Base-by-base conservation (phyloP, 73 alveolate genomes). In the Paramecium octaurelia region DNA sequence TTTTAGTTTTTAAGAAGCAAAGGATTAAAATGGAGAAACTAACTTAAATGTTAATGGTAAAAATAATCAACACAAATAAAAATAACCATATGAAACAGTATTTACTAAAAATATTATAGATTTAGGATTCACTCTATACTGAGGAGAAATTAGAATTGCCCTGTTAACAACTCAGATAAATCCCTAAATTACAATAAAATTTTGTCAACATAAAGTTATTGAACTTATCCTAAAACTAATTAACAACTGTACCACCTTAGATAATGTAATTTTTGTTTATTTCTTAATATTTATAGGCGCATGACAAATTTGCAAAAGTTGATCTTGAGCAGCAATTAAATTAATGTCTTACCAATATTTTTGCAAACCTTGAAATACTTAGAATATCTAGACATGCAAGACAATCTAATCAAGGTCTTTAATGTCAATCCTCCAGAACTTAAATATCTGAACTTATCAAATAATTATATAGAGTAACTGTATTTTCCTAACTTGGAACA, bases 401-500 rank as follows among this genome's bases (percentile, higher is more conserved):
- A 73, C 16, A 73, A 73, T 40, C n/a, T 36, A 73, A 73, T 73
- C 59, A 40, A 36, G 10, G 35, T 40, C 18, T 73, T 73, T 7
- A 73, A 73, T 36, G 6, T 73, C 16, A 34, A 73, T 20, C 87
- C 87, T 8, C 87, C 87, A 4, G 57, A 34, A 23, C 59, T 73
- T 12, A 73, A 73, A 36, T 40, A 73, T 40, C 84, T 93, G 5
- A 93, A 93, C 73, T 18, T 93, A 11, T 29, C 92, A 4, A 29
- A 64, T 23, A 93, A 93, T 29, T 35, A 44, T 20, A 46, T 93
- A 7, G 69, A 85, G 18, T 88, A 42, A 40, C 14, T 93, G 6
- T 93, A 86, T 75, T 14, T 93, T 34, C 58, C 64, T n/a, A 58
- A 44, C 18, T n/a, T 96, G 36, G 97, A 94, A 89, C 68, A 85